Evolutionary conservation across 352 stramenopile species (phyloP).

Genomic region (Phytopythium sindhum): DNA sequence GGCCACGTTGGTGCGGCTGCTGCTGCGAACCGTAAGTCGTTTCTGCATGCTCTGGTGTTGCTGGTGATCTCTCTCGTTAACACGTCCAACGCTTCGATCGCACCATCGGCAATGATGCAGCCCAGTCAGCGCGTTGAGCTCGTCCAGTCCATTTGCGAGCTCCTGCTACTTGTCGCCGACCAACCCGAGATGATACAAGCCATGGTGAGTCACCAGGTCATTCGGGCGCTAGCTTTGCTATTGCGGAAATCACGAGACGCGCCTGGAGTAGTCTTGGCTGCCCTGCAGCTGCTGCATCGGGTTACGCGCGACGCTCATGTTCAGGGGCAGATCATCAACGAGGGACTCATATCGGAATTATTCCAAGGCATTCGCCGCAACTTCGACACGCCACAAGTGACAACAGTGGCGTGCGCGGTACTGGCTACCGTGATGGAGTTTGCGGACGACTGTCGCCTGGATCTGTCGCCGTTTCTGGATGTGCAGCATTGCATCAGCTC

Average conservation of each 20-base stretch:
- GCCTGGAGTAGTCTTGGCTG: constrained; percentile 3
- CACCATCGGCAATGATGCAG: background rate
- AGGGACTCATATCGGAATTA: constrained; percentile 42
- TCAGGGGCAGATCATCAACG: constrained; percentile 54
- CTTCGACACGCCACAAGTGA: constrained; percentile 42
- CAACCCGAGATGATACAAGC: background rate
- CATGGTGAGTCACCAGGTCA: background rate
- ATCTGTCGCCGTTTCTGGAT: constrained; percentile 48
- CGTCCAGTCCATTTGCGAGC: background rate
- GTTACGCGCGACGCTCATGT: constrained; percentile 36
- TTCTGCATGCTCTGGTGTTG: background rate
- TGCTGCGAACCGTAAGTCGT: background rate
- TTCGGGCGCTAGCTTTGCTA: constrained; percentile 3
- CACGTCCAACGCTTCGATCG: background rate
- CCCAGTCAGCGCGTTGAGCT: background rate
- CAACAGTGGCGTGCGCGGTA: constrained; percentile 47
- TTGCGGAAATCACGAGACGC: background rate
- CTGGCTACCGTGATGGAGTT: constrained; percentile 71
- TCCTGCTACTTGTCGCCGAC: background rate
- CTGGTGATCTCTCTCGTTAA: background rate
- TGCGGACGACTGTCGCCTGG: constrained; percentile 47
- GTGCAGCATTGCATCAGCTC: constrained; percentile 26
- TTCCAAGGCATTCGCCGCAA: constrained; percentile 62
- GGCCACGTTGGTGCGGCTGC: background rate
- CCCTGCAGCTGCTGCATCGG: constrained; percentile 31